Percentiles rank a stretch among this genome's conserved stretches.
Evolutionary conservation across 306 rosid species (phyloP).

Genomic region (Arachis hypogaea): DNA sequence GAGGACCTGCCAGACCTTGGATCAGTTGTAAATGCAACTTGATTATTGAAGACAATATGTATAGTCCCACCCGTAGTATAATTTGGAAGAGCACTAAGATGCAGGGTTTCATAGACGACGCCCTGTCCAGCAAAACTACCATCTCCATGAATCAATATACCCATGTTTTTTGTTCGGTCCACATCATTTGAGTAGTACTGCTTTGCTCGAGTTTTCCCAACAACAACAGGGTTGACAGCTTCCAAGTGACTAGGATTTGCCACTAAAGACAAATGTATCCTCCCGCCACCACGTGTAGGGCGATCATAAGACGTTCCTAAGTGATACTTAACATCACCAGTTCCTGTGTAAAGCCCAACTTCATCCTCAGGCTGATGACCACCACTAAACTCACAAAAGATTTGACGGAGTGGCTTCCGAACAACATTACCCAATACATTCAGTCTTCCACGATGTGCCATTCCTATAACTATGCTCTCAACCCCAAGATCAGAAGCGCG

Average conservation of each 20-base stretch:
- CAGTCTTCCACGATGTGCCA: conserved; percentile 87
- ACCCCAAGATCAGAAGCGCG: conserved; percentile 93
- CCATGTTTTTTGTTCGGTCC: conserved; percentile 86
- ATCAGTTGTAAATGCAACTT: conserved; percentile 97
- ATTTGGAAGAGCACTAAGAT: conserved; percentile 96
- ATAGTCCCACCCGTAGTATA: conserved; percentile 95
- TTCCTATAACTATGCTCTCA: conserved; percentile 97
- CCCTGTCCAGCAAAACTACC: conserved; percentile 99
- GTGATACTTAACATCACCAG: conserved; percentile 97
- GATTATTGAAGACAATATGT: conserved; percentile 90
- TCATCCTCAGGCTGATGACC: conserved; percentile 83
- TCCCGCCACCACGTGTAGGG: conserved; percentile 86
- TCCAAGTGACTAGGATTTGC: conserved; percentile 98
- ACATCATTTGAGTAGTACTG: conserved; percentile 76
- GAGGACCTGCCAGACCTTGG: conserved; percentile 89
- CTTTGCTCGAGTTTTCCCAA: conserved; percentile 95
- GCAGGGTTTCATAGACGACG: conserved; percentile 91
- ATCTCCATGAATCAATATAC: conserved; percentile 88
- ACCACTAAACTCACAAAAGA: conserved; percentile 85
- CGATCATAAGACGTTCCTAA: conserved; percentile 95
- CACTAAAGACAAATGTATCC: conserved; percentile 85
- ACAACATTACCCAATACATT: conserved; percentile 94
- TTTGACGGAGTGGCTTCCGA: conserved; percentile 88
- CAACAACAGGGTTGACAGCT: conserved; percentile 92
- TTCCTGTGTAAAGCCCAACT: conserved; percentile 89